A percentile compares a stretch with the other conserved stretches of the same genome.
Conservation (phyloP, 2,329 filamentous ascomycete genomes). For the Sarocladium strictum region DNA sequence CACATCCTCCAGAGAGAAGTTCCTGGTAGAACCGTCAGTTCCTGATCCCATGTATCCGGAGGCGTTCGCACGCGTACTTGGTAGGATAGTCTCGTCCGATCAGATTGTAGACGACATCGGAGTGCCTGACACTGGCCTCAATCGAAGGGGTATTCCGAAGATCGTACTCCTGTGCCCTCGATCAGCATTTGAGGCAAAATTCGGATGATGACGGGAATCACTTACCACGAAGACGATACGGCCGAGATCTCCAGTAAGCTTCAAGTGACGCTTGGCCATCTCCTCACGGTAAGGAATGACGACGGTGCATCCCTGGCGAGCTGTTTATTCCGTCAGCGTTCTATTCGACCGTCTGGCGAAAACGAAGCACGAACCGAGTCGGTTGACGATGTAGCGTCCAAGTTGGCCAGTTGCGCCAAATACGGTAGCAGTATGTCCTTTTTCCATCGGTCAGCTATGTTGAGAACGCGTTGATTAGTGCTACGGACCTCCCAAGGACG, state of each 20-base stretch:
- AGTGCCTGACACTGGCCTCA: slow-evolving; percentile 93
- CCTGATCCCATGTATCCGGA: neutral
- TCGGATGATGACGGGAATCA: slow-evolving; percentile 10
- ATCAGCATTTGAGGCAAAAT: slow-evolving; percentile 14
- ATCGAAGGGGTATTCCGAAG: slow-evolving; percentile 91
- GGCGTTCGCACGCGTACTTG: slow-evolving; percentile 55
- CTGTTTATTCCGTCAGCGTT: slow-evolving; percentile 38
- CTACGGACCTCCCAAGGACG: slow-evolving; percentile 73
- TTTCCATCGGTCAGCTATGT: slow-evolving; percentile 20
- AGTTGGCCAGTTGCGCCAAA: slow-evolving; percentile 96
- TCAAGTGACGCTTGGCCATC: slow-evolving; percentile 95
- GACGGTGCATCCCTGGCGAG: slow-evolving; percentile 89
- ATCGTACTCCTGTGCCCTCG: slow-evolving; percentile 70
- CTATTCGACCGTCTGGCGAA: neutral
- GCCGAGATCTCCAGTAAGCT: slow-evolving; percentile 91
- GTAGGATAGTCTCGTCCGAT: slow-evolving; percentile 92
- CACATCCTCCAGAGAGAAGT: slow-evolving; percentile 88
- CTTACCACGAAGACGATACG: slow-evolving; percentile 78
- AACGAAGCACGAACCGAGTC: slow-evolving; percentile 55
- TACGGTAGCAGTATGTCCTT: slow-evolving; percentile 92
- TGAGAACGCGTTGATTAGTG: slow-evolving; percentile 12
- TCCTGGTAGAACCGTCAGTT: slow-evolving; percentile 48
- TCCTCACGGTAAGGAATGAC: slow-evolving; percentile 93
- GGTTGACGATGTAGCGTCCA: slow-evolving; percentile 95
- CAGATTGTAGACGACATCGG: slow-evolving; percentile 95